phyloP scores from a whole-genome alignment of 805 yeast genomes.

The Dipodascus albidus region DNA sequence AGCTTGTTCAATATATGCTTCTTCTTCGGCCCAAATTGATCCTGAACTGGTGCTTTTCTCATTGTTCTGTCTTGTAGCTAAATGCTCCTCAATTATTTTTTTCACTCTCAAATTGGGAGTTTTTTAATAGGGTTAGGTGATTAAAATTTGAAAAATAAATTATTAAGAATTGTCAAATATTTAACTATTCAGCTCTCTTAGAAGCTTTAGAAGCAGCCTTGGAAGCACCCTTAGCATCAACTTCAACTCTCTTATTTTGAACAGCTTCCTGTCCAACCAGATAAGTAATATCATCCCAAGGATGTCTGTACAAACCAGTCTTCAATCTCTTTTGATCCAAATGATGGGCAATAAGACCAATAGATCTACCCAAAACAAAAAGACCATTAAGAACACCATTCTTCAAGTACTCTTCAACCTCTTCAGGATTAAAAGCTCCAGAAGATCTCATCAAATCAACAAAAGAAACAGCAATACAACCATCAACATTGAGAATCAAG shows the following conservation, averaged over 20 bases:
- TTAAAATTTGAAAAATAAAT: too few relatives aligned
- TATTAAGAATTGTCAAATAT: too few relatives aligned
- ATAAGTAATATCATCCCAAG: slow-evolving; percentile 38
- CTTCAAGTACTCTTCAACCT: slow-evolving; percentile 32
- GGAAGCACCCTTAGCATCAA: slow-evolving; percentile 23
- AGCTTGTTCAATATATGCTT: slow-evolving; percentile 42
- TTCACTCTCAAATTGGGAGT: neutral
- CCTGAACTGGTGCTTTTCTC: slow-evolving; percentile 17
- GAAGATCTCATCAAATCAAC: slow-evolving; percentile 33
- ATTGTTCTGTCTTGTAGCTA: neutral
- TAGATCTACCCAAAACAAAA: slow-evolving; percentile 35
- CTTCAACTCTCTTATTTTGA: slow-evolving; percentile 27
- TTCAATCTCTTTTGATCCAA: slow-evolving; percentile 36
- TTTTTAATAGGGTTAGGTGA: too few relatives aligned
- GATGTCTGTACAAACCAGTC: slow-evolving; percentile 36
- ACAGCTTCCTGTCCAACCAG: slow-evolving; percentile 29
- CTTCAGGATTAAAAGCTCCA: slow-evolving; percentile 35
- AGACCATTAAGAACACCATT: slow-evolving; percentile 37
- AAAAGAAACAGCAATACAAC: slow-evolving; percentile 35
- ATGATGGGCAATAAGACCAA: slow-evolving; percentile 36
- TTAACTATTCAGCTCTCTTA: neutral
- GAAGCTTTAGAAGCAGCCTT: slow-evolving; percentile 14
- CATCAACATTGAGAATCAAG: slow-evolving; percentile 34
- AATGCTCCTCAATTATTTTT: neutral
- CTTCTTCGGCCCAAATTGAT: slow-evolving; percentile 62